Evolutionary conservation across 805 yeast species (phyloP), one percentile per base, ranked within the genome.

Genomic region (Wickerhamomyces pijperi): DNA sequence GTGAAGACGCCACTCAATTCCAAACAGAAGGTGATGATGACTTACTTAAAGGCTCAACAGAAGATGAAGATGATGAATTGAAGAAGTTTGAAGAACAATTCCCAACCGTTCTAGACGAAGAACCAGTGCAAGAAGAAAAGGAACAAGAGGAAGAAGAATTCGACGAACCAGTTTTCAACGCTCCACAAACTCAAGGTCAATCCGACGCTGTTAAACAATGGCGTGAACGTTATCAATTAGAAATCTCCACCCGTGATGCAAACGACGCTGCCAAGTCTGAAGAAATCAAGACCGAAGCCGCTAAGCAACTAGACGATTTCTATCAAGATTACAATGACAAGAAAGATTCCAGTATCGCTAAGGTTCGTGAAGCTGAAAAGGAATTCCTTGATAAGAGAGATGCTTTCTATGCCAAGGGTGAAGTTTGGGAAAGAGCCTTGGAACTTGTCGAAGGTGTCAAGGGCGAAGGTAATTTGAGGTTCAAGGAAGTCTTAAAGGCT

Each of bases 251-350:
- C 53, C 74, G 94, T 55, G 97, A 90, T 54, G 78, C 72, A 48
- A 75, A 74, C 46, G 79, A 82, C 49, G 65, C 64, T 17, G 65
- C 74, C 48, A 82, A 75, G 57, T 74, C 81, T 54, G 65, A 65
- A 23, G 85, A 78, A 43, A 70, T 86, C 42, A 72, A 81, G 40
- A 72, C 74, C 38, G 79, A 80, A 45, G 97, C 97, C 9, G 74
- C 76, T 53, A 76, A 78, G 56, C 78, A 86, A 39, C 76, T 87
- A 53, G 96, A 90, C 58, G 95, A 83, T 46, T 90, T 90, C 60
- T 90, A 90, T 60, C 95, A 85, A 51, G 80, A 79, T 55, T 90
- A 90, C 68, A 87, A 85, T 64, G 67, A 70, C 55, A 88, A 88
- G 65, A 82, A 78, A 60, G 90, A 85, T 39, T 72, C 72, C 47